Percentiles rank a stretch among this genome's conserved stretches.
Conservation (phyloP, 371 early-diverging fungal species). For the Blakeslea trispora region DNA sequence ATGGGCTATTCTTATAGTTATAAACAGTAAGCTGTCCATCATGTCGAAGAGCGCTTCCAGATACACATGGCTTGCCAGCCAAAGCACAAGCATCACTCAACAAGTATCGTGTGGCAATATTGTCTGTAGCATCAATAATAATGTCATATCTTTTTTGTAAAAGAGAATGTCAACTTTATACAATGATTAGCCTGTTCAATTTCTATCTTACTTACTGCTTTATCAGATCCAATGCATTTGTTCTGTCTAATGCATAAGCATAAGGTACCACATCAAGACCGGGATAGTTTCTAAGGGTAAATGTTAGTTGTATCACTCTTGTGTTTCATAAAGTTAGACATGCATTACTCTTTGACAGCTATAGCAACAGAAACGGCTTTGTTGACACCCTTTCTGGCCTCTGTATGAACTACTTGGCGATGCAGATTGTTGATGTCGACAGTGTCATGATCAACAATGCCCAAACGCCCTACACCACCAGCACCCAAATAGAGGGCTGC, state of each 20-base stretch:
- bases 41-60: conserved; percentile 92
- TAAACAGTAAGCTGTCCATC: conserved; percentile 96
- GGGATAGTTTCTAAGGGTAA: conserved; percentile 56
- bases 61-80: conserved; percentile 84
- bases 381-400: conserved; percentile 67
- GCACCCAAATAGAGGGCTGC: conserved; percentile 90
- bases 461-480: conserved; percentile 90
- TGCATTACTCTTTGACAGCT: conserved; percentile 56
- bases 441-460: conserved; percentile 94
- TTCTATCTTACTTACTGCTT: conserved; percentile 28
- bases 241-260: conserved; percentile 60
- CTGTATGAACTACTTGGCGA: conserved; percentile 94
- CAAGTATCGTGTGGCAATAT: conserved; percentile 95
- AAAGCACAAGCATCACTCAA: conserved; percentile 94
- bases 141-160: conserved; percentile 74
- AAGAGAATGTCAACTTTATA: neutral
- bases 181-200: no score
- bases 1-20: conserved; percentile 86
- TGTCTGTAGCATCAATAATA: conserved; percentile 97
- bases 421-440: conserved; percentile 97
- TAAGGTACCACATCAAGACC: conserved; percentile 56
- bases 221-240: conserved; percentile 69
- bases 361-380: conserved; percentile 85
- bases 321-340: neutral
- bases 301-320: neutral